Base-by-base conservation (phyloP, 371 early-diverging fungal genomes). In the Syncephalastrum contaminatum region DNA sequence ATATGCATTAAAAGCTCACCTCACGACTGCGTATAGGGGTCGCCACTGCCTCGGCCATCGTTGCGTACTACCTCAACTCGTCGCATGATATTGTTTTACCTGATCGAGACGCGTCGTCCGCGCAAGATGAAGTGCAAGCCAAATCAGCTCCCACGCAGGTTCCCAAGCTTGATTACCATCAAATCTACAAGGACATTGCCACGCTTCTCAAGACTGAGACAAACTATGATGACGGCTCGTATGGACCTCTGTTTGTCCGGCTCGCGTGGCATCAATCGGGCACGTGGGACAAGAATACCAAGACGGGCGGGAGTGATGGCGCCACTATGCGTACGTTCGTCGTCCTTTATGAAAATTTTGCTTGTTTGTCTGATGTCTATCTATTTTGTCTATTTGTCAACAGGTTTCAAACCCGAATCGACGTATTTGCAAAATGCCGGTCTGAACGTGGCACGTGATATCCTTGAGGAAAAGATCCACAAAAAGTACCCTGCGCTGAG, bases 201-300 rank as follows among this genome's bases (percentile, higher is more conserved):
- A 76, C 71, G 43, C 59, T 83, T 48, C 67, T 86, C n/a, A 85
- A 86, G 22, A 12, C 3, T 20, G 21, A 19, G 18, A 6, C 2
- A 16, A 52, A 43, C 78, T 90, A 88, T 59, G 94, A 94, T 67
- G 93, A 94, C 63, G 94, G 93, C 56, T 84, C 84, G 21, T 75
- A 81, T 64, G 92, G 89, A 16, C 92, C 92, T 12, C 78, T 94
- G 30, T 79, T 94, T 54, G 74, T 93, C 48, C 89, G 88, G 20
- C 80, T 88, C 30, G 92, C 92, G 30, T 91, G 91, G 93, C 94
- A 94, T 77, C 82, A 90, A 5, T 75, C 92, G 41, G 94, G 94
- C 18, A 94, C 93, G 48, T 92, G 80, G 63, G 88, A 88, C 75
- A 72, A 75, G 66, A 68, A 67, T 54, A 61, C 85, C 53, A 69